Base-by-base conservation (phyloP, 306 rosid species). In the Vachellia pachyceras region DNA sequence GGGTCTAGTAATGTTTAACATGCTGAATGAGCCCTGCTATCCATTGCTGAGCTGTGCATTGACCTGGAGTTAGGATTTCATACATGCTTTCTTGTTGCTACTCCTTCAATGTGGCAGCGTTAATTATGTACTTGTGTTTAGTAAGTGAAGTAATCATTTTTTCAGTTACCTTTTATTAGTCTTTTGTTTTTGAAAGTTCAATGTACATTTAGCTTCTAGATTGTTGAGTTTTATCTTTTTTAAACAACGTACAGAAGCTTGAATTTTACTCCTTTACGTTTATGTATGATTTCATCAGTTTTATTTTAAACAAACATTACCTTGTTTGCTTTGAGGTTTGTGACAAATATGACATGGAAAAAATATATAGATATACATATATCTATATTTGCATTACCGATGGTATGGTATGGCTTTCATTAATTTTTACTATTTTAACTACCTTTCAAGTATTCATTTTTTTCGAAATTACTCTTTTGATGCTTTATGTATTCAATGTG, bases 401-500 rank as follows among this genome's bases (percentile, higher is more conserved):
- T 79, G 89, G 85, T 85, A 67, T n/a, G n/a, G n/a, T n/a, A n/a
- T 76, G 82, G 8, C 79, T 63, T 82, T 82, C 52, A 55, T 68
- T n/a, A n/a, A 49, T 20, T 69, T 71, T 80, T 54, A 52, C 69
- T 47, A 74, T 76, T 82, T 13, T 71, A 33, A 55, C 3, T 68
- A 18, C 45, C 63, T 70, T 82, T 66, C 68, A 61, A 39, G 33
- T 63, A 7, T 67, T 77, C 60, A 67, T 85, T 55, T 67, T 81
- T 85, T 79, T 74, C 75, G 80, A 87, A 85, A 77, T 75, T 60
- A 61, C 85, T 80, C 79, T 78, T 85, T 90, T 90, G 85, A 89
- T 77, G 88, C 82, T 79, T 40, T 76, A 84, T 85, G 75, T 90
- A 89, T 89, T 89, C 88, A 73, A 76, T 89, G 89, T 91, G 94